A percentile compares a stretch with the other conserved stretches of the same genome.
Evolutionary conservation across 306 rosid species (phyloP).

Genomic region (Corylus americana): DNA sequence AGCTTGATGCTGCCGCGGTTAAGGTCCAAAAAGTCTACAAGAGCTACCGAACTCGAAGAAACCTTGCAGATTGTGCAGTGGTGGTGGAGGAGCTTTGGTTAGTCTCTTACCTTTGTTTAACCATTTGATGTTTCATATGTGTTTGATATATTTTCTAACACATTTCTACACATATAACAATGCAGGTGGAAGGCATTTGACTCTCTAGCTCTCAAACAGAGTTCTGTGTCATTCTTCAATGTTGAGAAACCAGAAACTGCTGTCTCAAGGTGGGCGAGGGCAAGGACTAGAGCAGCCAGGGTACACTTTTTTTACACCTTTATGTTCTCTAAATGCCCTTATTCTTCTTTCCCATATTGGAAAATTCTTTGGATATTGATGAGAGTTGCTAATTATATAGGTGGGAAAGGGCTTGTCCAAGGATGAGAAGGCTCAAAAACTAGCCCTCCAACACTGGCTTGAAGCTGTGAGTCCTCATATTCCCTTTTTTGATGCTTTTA

Average conservation of each 20-base stretch:
- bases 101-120: slow-evolving; percentile 18
- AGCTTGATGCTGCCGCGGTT: slow-evolving; percentile 85
- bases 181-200: slow-evolving; percentile 92
- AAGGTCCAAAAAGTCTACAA: slow-evolving; percentile 81
- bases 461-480: slow-evolving; percentile 66
- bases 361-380: background rate
- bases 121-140: background rate
- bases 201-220: slow-evolving; percentile 65
- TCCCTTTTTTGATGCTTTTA: background rate
- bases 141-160: background rate
- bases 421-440: slow-evolving; percentile 90
- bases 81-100: slow-evolving; percentile 89
- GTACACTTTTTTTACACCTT: slow-evolving; percentile 17
- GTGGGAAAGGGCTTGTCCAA: slow-evolving; percentile 98
- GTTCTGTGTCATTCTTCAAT: slow-evolving; percentile 77
- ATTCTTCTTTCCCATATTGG: slow-evolving; percentile 6
- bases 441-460: slow-evolving; percentile 97
- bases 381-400: slow-evolving; percentile 26
- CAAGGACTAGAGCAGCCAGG: slow-evolving; percentile 93
- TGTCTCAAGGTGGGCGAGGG: slow-evolving; percentile 86
- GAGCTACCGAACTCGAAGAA: slow-evolving; percentile 86
- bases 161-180: slow-evolving; percentile 2
- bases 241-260: slow-evolving; percentile 76
- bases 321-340: background rate
- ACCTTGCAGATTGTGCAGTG: slow-evolving; percentile 94